phyloP scores from a whole-genome alignment of 164 flowering plant species.

The Piper longum region DNA sequence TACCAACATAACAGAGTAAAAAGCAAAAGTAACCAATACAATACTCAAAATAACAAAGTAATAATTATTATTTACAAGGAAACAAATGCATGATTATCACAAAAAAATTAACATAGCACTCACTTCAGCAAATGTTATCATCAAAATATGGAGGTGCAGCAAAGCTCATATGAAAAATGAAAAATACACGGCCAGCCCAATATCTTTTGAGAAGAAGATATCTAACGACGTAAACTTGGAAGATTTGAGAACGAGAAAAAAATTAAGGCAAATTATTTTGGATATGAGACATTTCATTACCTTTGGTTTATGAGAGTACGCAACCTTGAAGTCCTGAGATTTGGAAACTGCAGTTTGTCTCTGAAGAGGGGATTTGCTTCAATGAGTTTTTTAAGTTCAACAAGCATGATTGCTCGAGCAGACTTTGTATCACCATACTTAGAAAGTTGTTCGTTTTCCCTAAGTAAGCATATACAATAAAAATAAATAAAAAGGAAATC shows the following conservation, averaged over 20 bases:
- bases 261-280: neutral
- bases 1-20: no score
- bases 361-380: constrained; percentile 58
- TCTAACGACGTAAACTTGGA: neutral
- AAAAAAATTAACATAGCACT: no score
- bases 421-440: constrained; percentile 55
- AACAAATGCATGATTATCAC: neutral
- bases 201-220: neutral
- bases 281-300: constrained; percentile 6
- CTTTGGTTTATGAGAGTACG: constrained; percentile 45
- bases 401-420: constrained; percentile 42
- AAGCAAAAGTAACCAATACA: neutral
- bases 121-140: neutral
- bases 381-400: constrained; percentile 47
- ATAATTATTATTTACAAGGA: neutral
- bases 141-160: neutral
- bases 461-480: constrained; percentile 1
- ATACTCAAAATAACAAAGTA: no score
- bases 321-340: constrained; percentile 35
- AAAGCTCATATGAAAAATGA: neutral
- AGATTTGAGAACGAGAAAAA: neutral
- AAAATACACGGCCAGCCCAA: no score
- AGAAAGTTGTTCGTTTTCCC: constrained; percentile 54
- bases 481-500: neutral
- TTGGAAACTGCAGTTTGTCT: constrained; percentile 45